phyloP scores from a whole-genome alignment of 225 moss, liverwort and hornwort genomes.

The Polytrichum commune region DNA sequence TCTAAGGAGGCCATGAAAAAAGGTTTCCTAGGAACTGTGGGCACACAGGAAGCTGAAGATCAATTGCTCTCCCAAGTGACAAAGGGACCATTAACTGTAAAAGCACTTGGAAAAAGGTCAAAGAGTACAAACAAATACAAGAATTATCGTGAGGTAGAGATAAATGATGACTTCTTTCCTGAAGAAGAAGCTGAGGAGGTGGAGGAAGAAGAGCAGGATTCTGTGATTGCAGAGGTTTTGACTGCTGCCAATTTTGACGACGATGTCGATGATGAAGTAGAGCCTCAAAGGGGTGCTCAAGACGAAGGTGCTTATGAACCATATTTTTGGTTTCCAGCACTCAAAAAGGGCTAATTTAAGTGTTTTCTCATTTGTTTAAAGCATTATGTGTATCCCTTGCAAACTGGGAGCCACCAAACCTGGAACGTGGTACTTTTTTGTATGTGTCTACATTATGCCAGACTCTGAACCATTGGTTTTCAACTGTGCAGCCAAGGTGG shows the following conservation, averaged over 20 bases:
- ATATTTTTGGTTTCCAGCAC: too few relatives aligned
- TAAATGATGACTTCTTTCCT: constrained; percentile 51
- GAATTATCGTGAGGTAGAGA: constrained; percentile 48
- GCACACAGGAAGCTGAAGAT: constrained; percentile 92
- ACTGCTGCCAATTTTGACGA: constrained; percentile 61
- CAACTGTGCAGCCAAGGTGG: constrained; percentile 38
- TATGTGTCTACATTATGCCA: neutral
- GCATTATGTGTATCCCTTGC: too few relatives aligned
- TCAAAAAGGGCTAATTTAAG: too few relatives aligned
- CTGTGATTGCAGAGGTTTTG: constrained; percentile 76
- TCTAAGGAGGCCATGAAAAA: constrained; percentile 94
- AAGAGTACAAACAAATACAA: constrained; percentile 57
- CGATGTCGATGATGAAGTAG: constrained; percentile 57
- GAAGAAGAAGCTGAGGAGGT: constrained; percentile 57
- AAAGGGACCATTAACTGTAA: constrained; percentile 49
- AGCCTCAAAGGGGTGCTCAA: constrained; percentile 59
- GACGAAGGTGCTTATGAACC: constrained; percentile 39
- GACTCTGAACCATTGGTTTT: neutral
- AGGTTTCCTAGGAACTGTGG: constrained; percentile 81
- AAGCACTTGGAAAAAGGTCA: constrained; percentile 50
- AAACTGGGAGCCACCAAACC: too few relatives aligned
- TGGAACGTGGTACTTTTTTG: too few relatives aligned
- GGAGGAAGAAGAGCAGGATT: constrained; percentile 63
- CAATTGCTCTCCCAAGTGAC: constrained; percentile 62
- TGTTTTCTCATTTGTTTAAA: too few relatives aligned